phyloP scores from a whole-genome alignment of 1,139 yeast genomes.

The Saccharomyces hybrid region DNA sequence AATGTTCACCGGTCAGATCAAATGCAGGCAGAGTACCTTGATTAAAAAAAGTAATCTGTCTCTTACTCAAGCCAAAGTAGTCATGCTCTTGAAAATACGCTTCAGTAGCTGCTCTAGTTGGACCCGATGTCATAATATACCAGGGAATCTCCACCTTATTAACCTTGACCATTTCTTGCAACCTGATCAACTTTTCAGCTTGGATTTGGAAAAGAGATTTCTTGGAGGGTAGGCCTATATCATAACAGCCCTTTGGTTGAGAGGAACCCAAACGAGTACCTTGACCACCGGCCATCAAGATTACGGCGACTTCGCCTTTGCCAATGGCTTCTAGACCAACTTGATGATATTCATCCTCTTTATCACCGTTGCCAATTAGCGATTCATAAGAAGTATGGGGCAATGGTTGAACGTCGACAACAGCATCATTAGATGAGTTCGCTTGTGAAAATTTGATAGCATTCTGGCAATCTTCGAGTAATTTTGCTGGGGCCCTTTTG shows the following conservation, averaged over 20 bases:
- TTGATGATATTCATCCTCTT: conserved; percentile 43
- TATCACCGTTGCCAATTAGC: conserved; percentile 22
- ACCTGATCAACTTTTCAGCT: conserved; percentile 69
- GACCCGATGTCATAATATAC: conserved; percentile 95
- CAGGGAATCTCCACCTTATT: conserved; percentile 47
- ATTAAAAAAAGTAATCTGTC: conserved; percentile 71
- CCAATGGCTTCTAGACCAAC: conserved; percentile 65
- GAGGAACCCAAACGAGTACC: conserved; percentile 90
- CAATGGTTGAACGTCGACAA: conserved; percentile 20
- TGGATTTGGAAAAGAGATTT: conserved; percentile 87
- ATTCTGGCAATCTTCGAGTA: conserved; percentile 21
- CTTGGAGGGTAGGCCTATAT: conserved; percentile 75
- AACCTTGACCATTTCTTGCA: conserved; percentile 53
- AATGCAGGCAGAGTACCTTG: conserved; percentile 96
- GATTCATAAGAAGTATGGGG: conserved; percentile 29
- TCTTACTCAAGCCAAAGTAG: conserved; percentile 59
- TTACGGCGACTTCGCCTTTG: conserved; percentile 72
- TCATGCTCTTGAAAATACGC: conserved; percentile 51
- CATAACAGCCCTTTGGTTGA: conserved; percentile 89
- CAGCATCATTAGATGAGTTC: conserved; percentile 3
- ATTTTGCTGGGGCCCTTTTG: conserved; percentile 15
- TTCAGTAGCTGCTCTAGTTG: conserved; percentile 73
- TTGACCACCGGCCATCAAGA: conserved; percentile 96
- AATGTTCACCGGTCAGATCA: conserved; percentile 57
- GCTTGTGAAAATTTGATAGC: conserved; percentile 19